Base-by-base conservation (phyloP, 139 green algal genomes). In the Gonium pectorale region DNA sequence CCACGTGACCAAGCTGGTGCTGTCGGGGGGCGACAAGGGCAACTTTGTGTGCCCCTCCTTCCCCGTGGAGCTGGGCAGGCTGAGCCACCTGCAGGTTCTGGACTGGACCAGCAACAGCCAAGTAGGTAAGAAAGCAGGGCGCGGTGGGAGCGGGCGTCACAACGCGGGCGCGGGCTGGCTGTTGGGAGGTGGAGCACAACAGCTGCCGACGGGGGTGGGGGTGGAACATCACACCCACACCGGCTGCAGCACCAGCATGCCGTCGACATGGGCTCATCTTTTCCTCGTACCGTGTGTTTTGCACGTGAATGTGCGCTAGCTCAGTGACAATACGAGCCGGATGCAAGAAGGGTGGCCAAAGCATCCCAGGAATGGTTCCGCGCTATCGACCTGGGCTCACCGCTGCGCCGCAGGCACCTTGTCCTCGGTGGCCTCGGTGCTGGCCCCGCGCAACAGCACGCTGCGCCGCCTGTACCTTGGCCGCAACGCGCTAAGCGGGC, bases 31-130 rank as follows among this genome's bases (percentile, higher is more conserved):
- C 63, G 78, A 84, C 78, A 49, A 15, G 0, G 78, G 78, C 78
- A 84, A 84, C 78, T 75, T 84, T 15, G 59, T 84, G 52, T 84
- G 78, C 62, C 35, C 78, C 26, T 75, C 78, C 78, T 75, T 84
- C 43, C 78, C 78, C 11, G 11, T 1, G 8, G 41, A 73, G 78
- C 78, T 84, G 78, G 60, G 60, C 22, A 43, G 66, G 43, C 46
- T 84, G 31, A 3, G 31, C 2, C 15, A 8, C 8, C 78, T 84
- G 62, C 6, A 66, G 44, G 44, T 66, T 31, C 63, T 84, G 63
- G 78, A 84, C 78, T 84, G 62, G 62, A 75, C 62, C 44, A 24
- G 31, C 78, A 84, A 84, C 63, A 13, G 46, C 6, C 78, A 84
- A 75, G 35, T 66, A 31, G 78, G 78, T 84, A 31, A 75, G 78